Evolutionary conservation across 768 basidiomycete genomes (phyloP).

Genomic region (Boletus pseudopeckii): DNA sequence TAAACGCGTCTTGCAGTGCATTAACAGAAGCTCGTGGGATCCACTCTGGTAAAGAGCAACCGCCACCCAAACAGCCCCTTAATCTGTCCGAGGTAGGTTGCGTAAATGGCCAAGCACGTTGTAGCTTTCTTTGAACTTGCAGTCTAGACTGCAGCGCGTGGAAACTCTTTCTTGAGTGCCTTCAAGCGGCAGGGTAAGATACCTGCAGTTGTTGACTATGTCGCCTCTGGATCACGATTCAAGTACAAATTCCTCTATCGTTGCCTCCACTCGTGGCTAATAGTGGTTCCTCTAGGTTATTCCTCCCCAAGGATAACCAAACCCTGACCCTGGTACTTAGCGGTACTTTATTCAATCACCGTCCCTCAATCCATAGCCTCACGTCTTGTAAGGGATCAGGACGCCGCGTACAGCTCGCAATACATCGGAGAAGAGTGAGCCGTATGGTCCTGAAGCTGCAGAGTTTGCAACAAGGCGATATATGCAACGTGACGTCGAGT

Average conservation of each 20-base stretch:
- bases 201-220: conserved; percentile 87
- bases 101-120: background rate
- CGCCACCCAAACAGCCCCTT: conserved; percentile 73
- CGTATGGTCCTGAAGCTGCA: conserved; percentile 78
- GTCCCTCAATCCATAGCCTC: conserved; percentile 1
- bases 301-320: conserved; percentile 89
- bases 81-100: conserved; percentile 84
- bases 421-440: conserved; percentile 81
- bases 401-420: conserved; percentile 84
- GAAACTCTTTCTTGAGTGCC: conserved; percentile 81
- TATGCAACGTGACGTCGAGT: conserved; percentile 95
- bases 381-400: conserved; percentile 65
- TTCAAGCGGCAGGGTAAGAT: conserved; percentile 89
- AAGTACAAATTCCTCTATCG: conserved; percentile 50
- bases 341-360: conserved; percentile 40
- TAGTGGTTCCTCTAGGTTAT: conserved; percentile 48
- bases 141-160: conserved; percentile 63
- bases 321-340: conserved; percentile 89
- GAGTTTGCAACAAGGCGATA: conserved; percentile 77
- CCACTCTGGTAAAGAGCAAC: conserved; percentile 88
- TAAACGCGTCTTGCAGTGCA: conserved; percentile 50
- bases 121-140: background rate
- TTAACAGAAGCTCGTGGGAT: conserved; percentile 75
- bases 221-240: conserved; percentile 92
- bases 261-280: background rate